Evolutionary conservation across 306 rosid genomes (phyloP), one percentile per base, ranked within the genome.

Genomic region (Malus orientalis): DNA sequence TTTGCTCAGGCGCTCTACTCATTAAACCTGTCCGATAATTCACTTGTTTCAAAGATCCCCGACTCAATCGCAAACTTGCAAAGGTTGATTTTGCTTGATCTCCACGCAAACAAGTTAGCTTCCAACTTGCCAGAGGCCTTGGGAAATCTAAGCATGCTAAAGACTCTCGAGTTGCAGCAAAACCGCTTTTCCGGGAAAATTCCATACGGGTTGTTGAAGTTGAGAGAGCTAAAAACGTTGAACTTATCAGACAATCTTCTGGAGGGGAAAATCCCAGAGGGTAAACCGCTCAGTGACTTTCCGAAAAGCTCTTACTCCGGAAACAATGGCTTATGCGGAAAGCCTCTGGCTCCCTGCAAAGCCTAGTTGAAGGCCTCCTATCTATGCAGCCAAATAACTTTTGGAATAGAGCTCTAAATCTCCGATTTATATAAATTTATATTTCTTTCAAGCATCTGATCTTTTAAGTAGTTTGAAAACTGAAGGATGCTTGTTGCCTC

Each of bases 201-300:
- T 78, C 96, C 91, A 14, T 76, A 64, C 59, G 89, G 74, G 74
- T 88, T 88, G 83, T 75, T 87, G 77, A 83, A 88, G 69, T 33
- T 88, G 81, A 80, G 55, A 55, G 81, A 79, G 69, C 74, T 92
- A 36, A 88, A 74, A 79, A 86, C 87, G 33, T 68, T 90, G 77
- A 81, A 90, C 73, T 74, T 90, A 30, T 88, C 93, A 57, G 77
- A 88, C 64, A 92, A 92, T 81, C 79, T 77, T 73, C 82, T 90
- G 78, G 96, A 62, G 74, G 97, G 97, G 54, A 87, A 92, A 84
- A 92, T 88, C 66, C 97, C 92, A 23, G 64, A 58, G 49, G 93
- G 93, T 8, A 74, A 87, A 67, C 90, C 89, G 51, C 80, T 90
- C 67, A 84, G 80, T 64, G 85, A 86, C 76, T 90, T 90, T 80